Conservation (phyloP, 805 yeast species). For the Metschnikowia dekortorum region DNA sequence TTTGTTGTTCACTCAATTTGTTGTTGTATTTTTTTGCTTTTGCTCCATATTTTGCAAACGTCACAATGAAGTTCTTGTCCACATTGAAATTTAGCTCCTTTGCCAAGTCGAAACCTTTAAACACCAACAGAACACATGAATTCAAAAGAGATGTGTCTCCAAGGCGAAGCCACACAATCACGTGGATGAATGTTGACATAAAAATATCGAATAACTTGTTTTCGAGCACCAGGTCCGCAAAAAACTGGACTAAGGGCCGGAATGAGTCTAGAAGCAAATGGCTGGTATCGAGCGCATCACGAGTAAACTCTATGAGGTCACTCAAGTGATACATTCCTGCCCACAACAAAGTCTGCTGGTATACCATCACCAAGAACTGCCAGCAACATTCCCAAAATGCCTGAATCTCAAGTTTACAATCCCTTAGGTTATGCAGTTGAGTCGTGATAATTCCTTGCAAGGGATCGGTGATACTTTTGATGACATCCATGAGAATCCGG, state of each 20-base stretch:
- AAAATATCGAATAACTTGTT: constrained; percentile 45
- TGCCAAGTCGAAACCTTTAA: constrained; percentile 63
- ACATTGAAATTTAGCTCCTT: constrained; percentile 47
- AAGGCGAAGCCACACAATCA: constrained; percentile 76
- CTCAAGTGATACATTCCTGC: constrained; percentile 55
- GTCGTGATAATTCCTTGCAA: constrained; percentile 49
- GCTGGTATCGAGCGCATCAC: constrained; percentile 80
- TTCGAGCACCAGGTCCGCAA: constrained; percentile 10
- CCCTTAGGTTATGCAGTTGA: constrained; percentile 3
- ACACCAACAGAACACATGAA: constrained; percentile 69
- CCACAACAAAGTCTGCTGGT: constrained; percentile 69
- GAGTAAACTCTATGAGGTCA: constrained; percentile 71
- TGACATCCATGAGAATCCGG: constrained; percentile 69
- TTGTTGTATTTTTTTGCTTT: constrained; percentile 66
- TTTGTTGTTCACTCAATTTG: constrained; percentile 63
- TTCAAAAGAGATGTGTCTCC: constrained; percentile 72
- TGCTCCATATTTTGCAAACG: constrained; percentile 60
- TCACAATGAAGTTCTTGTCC: constrained; percentile 48
- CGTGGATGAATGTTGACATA: constrained; percentile 58
- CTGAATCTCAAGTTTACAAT: constrained; percentile 21
- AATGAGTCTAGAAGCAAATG: constrained; percentile 63
- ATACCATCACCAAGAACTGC: constrained; percentile 66
- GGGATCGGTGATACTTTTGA: constrained; percentile 61
- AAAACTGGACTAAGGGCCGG: constrained; percentile 33
- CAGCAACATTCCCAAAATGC: constrained; percentile 69